Base-by-base conservation (phyloP, 108 stramenopile species). In the Thalassiosira profunda region DNA sequence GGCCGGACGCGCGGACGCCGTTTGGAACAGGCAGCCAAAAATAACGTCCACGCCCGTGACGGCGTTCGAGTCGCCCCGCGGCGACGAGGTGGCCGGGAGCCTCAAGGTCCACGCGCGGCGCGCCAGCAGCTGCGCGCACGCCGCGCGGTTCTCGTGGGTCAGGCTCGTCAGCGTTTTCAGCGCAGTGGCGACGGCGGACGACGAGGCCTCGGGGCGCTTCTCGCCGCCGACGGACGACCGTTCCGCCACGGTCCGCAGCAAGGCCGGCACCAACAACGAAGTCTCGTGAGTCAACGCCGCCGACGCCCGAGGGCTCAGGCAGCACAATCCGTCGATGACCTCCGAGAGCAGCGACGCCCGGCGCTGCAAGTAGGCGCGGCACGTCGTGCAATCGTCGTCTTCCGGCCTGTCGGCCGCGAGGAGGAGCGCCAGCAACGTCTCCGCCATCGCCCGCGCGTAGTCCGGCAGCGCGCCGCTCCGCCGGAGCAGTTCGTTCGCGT, bases 151-250 rank as follows among this genome's bases (percentile, higher is more conserved):
- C 51, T 90, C 84, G 60, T 93, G 92, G 14, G 87, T 87, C 48
- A 93, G 41, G 63, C 86, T 90, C 5, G 92, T 93, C 36, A 93
- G 74, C 14, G 84, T 88, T 51, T 84, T 79, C 33, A 93, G 74
- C 6, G 80, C 70, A 30, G 83, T 35, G 36, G 64, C 59, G 29
- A 53, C 44, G 58, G 76, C 83, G 21, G n/a, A n/a, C n/a, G n/a
- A n/a, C n/a, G n/a, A n/a, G n/a, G n/a, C n/a, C n/a, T n/a, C n/a
- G n/a, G n/a, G n/a, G n/a, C n/a, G n/a, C n/a, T n/a, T n/a, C n/a
- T n/a, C n/a, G n/a, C n/a, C n/a, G n/a, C 29, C 66, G 74, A 66
- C 84, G 60, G 59, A 61, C 21, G 67, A 58, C n/a, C n/a, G n/a
- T n/a, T 65, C 73, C 5, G 53, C 58, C 26, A 74, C 31, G 41